Base-by-base conservation (phyloP, 225 moss, liverwort and hornwort species). In the Sphagnum contortum region DNA sequence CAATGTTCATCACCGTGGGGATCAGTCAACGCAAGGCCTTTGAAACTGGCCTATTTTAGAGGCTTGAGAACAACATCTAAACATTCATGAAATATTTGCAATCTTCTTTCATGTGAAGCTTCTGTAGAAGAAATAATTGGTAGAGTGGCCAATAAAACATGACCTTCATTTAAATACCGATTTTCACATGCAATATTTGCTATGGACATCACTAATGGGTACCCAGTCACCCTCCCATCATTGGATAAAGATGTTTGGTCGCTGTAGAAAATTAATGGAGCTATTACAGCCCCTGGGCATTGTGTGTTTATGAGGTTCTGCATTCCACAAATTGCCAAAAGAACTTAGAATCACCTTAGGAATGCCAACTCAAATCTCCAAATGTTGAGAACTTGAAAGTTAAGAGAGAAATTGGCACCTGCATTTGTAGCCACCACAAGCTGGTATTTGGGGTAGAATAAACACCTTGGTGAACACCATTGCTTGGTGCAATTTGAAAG, bases 101-200 rank as follows among this genome's bases (percentile, higher is more conserved):
- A 62, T 45, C 61, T 62, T 12, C 45, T 47, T 2, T 9, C 5
- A 12, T 62, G 45, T 44, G 61, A 44, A 44, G 61, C 29, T 45
- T 62, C 45, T 5, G 29, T 62, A 44, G 13, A 5, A 44, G 61
- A 47, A 44, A 62, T 44, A 5, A 62, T 62, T 1, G 61, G 45
- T 44, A 62, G 45, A 3, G 48, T 44, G 6, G 61, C 61, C 5
- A 62, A 47, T 5, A 62, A 47, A 5, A 47, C 12, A 46, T 62
- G 61, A 3, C 61, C 45, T 46, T 62, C 61, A 62, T 62, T 3
- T 14, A 62, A 47, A 62, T 47, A 62, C 0, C 61, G 1, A 47
- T 62, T 46, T 62, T 62, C 61, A 62, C 61, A 62, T 9, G 61
- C 29, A 9, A 62, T 62, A 46, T 62, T 62, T 62, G 46, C 61